Conservation (phyloP, 176 grass and related monocot species). For the Eragrostis nindensis region DNA sequence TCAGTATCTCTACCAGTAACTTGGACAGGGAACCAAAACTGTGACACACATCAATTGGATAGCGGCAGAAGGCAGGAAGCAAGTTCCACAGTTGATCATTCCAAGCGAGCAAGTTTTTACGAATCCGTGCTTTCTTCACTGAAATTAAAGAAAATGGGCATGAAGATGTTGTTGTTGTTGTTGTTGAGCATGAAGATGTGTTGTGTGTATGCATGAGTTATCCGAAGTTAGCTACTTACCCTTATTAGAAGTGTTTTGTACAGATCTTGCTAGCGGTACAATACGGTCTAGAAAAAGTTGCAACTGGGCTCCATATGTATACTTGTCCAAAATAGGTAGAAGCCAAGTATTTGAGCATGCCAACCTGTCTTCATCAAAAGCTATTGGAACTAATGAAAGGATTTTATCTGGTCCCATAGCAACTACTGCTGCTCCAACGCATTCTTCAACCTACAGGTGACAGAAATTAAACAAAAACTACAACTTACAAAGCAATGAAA, state of each 20-base stretch:
- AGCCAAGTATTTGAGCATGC: conserved; percentile 88
- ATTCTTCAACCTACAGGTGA: conserved; percentile 73
- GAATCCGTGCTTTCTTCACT: conserved; percentile 65
- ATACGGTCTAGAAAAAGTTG: conserved; percentile 75
- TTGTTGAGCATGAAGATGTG: conserved; percentile 31
- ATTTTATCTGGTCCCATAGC: conserved; percentile 85
- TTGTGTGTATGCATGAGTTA: conserved; percentile 16
- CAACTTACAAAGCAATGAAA: background rate
- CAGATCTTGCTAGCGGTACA: conserved; percentile 65
- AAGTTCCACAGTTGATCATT: conserved; percentile 71
- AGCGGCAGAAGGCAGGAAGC: conserved; percentile 90
- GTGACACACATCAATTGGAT: conserved; percentile 59
- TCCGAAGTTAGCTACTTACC: conserved; percentile 50
- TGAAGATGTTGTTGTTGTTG: too few relatives aligned
- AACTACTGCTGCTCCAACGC: conserved; percentile 81
- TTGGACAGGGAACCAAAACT: conserved; percentile 74
- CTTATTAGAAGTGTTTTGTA: conserved; percentile 55
- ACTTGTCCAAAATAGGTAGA: conserved; percentile 85
- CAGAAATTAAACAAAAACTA: conserved; percentile 39
- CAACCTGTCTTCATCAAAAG: conserved; percentile 60
- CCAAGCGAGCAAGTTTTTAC: conserved; percentile 52
- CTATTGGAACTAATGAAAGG: conserved; percentile 69
- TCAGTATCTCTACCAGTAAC: conserved; percentile 59
- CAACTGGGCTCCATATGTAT: conserved; percentile 62
- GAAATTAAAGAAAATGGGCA: conserved; percentile 56